Percentiles rank a stretch among this genome's conserved stretches.
These are phyloP conservation scores for Cystobasidium slooffiae DNA, from an alignment of 1,284 basidiomycete species.

Conservation along the genomic window DNA sequence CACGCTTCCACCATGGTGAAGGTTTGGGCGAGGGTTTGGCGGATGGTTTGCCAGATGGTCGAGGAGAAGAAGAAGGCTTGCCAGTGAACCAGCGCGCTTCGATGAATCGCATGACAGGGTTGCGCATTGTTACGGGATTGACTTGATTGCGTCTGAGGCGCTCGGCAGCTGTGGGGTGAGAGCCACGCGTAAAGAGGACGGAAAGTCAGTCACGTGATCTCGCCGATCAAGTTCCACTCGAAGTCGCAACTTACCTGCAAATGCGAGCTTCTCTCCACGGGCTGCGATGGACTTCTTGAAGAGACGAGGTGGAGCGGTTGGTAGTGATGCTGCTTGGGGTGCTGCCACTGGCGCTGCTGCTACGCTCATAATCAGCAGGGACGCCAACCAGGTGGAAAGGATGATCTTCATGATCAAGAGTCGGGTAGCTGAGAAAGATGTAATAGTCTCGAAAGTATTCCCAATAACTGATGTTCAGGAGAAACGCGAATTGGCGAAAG, in stretches of 20 bases:
- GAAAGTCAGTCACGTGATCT: conserved; percentile 19
- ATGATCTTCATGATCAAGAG: conserved; percentile 22
- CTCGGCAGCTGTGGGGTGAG: neutral
- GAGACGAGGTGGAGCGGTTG: neutral
- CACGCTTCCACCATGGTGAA: conserved; percentile 11
- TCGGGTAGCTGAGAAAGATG: neutral
- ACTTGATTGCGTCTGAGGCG: conserved; percentile 27
- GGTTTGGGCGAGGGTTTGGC: conserved; percentile 12
- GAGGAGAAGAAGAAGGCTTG: conserved; percentile 10
- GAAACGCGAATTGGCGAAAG: neutral
- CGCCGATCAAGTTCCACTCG: too few relatives aligned
- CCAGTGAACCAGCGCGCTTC: neutral
- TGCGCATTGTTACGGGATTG: conserved; percentile 26
- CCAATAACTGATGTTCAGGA: neutral
- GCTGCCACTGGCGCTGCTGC: conserved; percentile 20
- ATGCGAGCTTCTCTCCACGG: conserved; percentile 14
- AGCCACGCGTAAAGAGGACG: neutral
- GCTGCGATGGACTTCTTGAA: neutral
- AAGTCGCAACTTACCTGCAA: neutral
- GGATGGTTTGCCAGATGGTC: conserved; percentile 8
- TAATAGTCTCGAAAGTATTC: neutral
- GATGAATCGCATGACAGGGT: conserved; percentile 12
- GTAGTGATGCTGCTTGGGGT: conserved; percentile 2
- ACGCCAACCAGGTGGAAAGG: neutral
- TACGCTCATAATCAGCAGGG: conserved; percentile 18